phyloP scores from a whole-genome alignment of 805 yeast species.

The Saturnispora hagleri region DNA sequence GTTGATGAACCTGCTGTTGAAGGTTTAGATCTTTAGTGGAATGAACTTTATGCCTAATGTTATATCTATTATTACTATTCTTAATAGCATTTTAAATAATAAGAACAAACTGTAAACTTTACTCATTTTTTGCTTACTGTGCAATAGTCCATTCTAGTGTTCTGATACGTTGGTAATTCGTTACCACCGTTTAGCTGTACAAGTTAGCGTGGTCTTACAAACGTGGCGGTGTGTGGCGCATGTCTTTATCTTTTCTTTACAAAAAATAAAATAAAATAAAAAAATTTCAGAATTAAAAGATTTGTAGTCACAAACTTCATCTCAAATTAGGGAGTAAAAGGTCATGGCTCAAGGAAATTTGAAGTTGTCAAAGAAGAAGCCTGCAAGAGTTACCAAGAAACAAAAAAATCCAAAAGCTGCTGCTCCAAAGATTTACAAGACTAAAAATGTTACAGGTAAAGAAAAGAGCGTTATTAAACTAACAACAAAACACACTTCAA shows the following conservation, averaged over 20 bases:
- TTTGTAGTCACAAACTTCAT: neutral
- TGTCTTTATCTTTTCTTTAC: neutral
- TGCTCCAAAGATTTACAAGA: constrained; percentile 65
- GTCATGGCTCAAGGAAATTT: constrained; percentile 67
- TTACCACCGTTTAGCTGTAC: neutral
- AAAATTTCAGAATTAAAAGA: neutral
- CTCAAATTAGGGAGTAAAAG: neutral
- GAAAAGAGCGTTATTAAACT: constrained; percentile 41
- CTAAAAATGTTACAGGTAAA: constrained; percentile 48
- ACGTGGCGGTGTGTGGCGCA: neutral
- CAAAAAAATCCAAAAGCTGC: constrained; percentile 58
- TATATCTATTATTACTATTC: neutral
- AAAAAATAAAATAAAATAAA: neutral
- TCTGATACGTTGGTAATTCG: too few relatives aligned
- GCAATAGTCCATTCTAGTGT: too few relatives aligned
- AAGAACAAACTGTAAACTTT: too few relatives aligned
- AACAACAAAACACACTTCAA: constrained; percentile 39
- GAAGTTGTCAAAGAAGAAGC: constrained; percentile 41
- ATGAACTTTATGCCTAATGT: neutral
- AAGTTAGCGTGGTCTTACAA: neutral
- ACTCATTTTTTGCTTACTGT: too few relatives aligned
- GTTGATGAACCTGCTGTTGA: constrained; percentile 70
- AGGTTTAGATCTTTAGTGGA: constrained; percentile 36
- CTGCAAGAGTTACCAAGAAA: constrained; percentile 52
- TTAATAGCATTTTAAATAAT: neutral